Conservation (phyloP, 371 early-diverging fungal species). For the Mortierella polycephala region DNA sequence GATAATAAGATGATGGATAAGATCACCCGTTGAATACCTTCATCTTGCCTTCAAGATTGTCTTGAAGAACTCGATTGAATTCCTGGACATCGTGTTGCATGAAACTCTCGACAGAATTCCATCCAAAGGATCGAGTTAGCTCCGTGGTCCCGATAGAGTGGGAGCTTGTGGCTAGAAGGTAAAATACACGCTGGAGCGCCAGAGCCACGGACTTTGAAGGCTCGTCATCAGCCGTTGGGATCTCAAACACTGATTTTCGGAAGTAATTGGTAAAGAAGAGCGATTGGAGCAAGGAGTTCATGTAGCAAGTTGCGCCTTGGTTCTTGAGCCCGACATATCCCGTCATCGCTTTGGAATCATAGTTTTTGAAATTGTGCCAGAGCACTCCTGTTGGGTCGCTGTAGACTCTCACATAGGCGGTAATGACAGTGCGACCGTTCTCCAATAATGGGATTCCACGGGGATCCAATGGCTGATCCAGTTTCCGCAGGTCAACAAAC, state of each 20-base stretch:
- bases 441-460: slow-evolving; percentile 72
- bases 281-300: slow-evolving; percentile 99
- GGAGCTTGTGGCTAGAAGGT: slow-evolving; percentile 80
- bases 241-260: slow-evolving; percentile 89
- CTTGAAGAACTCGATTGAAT: slow-evolving; percentile 96
- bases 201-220: slow-evolving; percentile 87
- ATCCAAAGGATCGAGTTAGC: slow-evolving; percentile 96
- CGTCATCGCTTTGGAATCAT: slow-evolving; percentile 90
- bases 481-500: slow-evolving; percentile 69
- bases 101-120: slow-evolving; percentile 95
- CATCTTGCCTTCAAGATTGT: slow-evolving; percentile 96
- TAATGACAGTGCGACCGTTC: slow-evolving; percentile 73
- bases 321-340: slow-evolving; percentile 97
- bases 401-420: slow-evolving; percentile 83
- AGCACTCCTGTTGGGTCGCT: slow-evolving; percentile 92
- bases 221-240: slow-evolving; percentile 90
- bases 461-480: slow-evolving; percentile 60
- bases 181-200: slow-evolving; percentile 96
- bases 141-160: slow-evolving; percentile 90
- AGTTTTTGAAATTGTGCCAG: slow-evolving; percentile 92
- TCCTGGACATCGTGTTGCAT: slow-evolving; percentile 99
- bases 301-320: slow-evolving; percentile 99
- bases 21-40: slow-evolving; percentile 60
- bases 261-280: slow-evolving; percentile 97
- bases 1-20: too few relatives aligned